A percentile compares a stretch with the other conserved stretches of the same genome.
Conservation (phyloP, 1,284 basidiomycete species). For the Heterobasidion parviporum region DNA sequence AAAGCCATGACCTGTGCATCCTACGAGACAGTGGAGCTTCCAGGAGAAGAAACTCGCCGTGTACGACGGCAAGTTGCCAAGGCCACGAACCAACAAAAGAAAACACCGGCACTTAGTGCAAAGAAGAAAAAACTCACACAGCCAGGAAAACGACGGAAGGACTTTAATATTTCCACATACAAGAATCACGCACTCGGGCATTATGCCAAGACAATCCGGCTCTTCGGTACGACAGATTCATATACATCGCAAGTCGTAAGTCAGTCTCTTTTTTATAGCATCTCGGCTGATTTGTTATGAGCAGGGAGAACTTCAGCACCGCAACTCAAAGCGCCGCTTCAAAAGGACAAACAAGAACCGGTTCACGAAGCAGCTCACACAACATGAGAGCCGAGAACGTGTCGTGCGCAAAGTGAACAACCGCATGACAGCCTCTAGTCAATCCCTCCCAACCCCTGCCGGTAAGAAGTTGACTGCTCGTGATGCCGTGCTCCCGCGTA, state of each 20-base stretch:
- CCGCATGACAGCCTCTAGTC: neutral
- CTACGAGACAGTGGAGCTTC: conserved; percentile 18
- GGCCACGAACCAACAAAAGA: neutral
- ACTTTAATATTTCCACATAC: conserved; percentile 14
- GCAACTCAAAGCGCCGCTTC: neutral
- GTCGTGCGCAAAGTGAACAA: neutral
- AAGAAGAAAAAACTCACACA: neutral
- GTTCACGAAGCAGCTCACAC: neutral
- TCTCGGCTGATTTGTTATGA: neutral
- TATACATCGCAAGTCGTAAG: conserved; percentile 14
- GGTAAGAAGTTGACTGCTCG: neutral
- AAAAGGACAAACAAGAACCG: neutral
- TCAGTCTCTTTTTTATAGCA: conserved; percentile 7
- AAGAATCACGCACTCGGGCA: conserved; percentile 17
- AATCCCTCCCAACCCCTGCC: neutral
- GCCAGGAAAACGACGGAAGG: neutral
- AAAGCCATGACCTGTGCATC: conserved; percentile 8
- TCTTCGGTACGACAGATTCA: conserved; percentile 16
- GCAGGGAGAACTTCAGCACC: conserved; percentile 1
- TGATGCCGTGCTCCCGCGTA: neutral
- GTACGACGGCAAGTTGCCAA: conserved; percentile 8
- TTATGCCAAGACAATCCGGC: conserved; percentile 9
- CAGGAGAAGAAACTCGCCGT: conserved; percentile 16
- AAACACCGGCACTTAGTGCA: neutral
- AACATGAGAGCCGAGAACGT: conserved; percentile 2